Percentiles rank a stretch among this genome's conserved stretches.
Conservation (phyloP, 345 rosid species). For the Cardamine occulta region DNA sequence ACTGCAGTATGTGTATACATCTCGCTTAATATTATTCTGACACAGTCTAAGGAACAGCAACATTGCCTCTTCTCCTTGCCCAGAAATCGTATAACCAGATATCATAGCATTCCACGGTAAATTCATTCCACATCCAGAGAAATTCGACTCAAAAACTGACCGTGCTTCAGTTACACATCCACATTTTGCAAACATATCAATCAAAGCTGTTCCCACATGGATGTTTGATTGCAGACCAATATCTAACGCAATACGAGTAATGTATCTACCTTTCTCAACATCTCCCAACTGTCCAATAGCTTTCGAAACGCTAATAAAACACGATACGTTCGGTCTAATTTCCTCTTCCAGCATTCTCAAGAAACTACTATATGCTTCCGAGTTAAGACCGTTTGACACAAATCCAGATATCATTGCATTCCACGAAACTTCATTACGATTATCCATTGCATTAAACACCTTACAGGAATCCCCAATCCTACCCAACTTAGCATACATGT, state of each 20-base stretch:
- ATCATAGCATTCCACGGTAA: slow-evolving; percentile 56
- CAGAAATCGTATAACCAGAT: slow-evolving; percentile 45
- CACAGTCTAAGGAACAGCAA: slow-evolving; percentile 46
- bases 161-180: slow-evolving; percentile 45
- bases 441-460: slow-evolving; percentile 46
- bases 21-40: slow-evolving; percentile 37
- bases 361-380: slow-evolving; percentile 48
- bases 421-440: slow-evolving; percentile 50
- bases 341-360: slow-evolving; percentile 43
- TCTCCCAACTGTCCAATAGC: slow-evolving; percentile 49
- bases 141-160: slow-evolving; percentile 42
- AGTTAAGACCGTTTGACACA: slow-evolving; percentile 46
- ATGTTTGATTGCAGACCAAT: slow-evolving; percentile 44
- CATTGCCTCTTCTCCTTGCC: slow-evolving; percentile 43
- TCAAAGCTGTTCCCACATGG: slow-evolving; percentile 51
- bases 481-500: slow-evolving; percentile 54
- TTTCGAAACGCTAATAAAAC: slow-evolving; percentile 47
- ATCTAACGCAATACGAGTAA: slow-evolving; percentile 39
- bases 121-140: slow-evolving; percentile 29
- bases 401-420: slow-evolving; percentile 54
- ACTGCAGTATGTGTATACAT: slow-evolving; percentile 52
- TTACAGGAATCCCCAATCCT: slow-evolving; percentile 41
- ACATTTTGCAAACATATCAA: slow-evolving; percentile 55
- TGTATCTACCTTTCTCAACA: slow-evolving; percentile 42
- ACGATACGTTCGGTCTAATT: slow-evolving; percentile 38